phyloP scores from a whole-genome alignment of 257 asterid genomes.

The Anisodus acutangulus region DNA sequence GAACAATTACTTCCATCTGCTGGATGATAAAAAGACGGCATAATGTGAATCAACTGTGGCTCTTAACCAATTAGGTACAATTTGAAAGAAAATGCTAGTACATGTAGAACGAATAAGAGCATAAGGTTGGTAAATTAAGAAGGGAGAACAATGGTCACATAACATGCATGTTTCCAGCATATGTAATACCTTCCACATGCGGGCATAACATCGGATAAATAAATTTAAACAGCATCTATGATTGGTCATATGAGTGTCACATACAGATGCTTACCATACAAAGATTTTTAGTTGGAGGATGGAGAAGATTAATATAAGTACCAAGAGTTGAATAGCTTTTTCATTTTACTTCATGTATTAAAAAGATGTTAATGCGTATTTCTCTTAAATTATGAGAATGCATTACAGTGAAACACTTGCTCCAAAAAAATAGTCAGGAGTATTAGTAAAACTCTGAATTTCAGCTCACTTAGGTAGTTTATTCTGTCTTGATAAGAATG shows the following conservation, averaged over 20 bases:
- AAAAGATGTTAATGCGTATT: not conserved
- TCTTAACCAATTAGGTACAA: slow-evolving; percentile 19
- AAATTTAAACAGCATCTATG: not conserved
- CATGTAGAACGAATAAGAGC: not conserved
- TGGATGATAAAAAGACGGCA: slow-evolving; percentile 34
- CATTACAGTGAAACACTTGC: not conserved
- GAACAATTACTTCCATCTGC: slow-evolving; percentile 65
- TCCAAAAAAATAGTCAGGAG: not conserved
- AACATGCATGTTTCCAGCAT: not conserved
- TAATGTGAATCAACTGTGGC: not conserved
- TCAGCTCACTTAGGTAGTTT: not conserved
- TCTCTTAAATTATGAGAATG: not conserved
- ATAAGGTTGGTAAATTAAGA: not conserved
- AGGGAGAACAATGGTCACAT: slow-evolving; percentile 3
- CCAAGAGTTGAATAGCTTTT: not conserved
- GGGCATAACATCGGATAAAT: not conserved
- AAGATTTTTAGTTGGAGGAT: not conserved
- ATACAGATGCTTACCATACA: not conserved
- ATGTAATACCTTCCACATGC: not conserved
- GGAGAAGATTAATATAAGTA: not conserved
- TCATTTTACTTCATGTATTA: not conserved
- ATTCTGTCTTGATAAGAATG: slow-evolving; percentile 20
- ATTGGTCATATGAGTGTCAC: slow-evolving; percentile 8
- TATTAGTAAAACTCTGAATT: not conserved
- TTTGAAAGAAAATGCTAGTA: slow-evolving; percentile 7